Conservation (phyloP, 208 protist species). For the Acanthamoeba lenticulata region DNA sequence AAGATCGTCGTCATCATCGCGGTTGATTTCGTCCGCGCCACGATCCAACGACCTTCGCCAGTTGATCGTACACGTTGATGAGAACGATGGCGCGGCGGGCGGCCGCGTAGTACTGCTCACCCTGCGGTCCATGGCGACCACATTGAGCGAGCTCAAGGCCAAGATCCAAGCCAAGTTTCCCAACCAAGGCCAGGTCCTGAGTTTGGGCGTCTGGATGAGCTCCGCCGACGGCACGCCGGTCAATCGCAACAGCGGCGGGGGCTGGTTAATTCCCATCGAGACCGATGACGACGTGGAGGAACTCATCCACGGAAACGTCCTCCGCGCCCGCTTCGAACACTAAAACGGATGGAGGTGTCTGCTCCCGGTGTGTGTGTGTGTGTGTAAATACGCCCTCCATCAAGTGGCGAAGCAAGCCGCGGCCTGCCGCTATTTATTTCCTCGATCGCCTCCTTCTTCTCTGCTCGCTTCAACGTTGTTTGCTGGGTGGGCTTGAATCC, state of each 20-base stretch:
- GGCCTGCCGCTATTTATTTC: no score
- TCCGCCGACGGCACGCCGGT: not conserved
- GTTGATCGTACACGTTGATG: not conserved
- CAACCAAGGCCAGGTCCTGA: not conserved
- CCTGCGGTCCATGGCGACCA: not conserved
- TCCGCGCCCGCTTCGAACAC: not conserved
- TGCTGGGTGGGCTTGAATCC: not conserved
- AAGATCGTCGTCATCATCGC: not conserved
- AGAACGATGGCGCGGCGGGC: not conserved
- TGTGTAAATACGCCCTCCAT: no score
- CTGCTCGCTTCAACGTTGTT: no score
- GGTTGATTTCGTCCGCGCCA: not conserved
- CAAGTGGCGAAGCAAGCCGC: no score
- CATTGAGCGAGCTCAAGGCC: not conserved
- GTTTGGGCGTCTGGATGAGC: not conserved
- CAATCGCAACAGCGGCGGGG: not conserved
- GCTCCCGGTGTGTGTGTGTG: no score
- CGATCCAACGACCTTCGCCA: not conserved
- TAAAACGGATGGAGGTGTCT: not conserved
- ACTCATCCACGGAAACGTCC: constrained; percentile 13
- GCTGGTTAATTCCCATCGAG: constrained; percentile 5
- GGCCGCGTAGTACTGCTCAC: constrained; percentile 7
- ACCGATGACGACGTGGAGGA: constrained; percentile 31
- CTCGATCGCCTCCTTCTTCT: no score
- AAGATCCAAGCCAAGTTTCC: constrained; percentile 11